Evolutionary conservation across 2,329 filamentous ascomycete species (phyloP), one percentile per base, ranked within the genome.

Genomic region (Acrodontium crateriforme): DNA sequence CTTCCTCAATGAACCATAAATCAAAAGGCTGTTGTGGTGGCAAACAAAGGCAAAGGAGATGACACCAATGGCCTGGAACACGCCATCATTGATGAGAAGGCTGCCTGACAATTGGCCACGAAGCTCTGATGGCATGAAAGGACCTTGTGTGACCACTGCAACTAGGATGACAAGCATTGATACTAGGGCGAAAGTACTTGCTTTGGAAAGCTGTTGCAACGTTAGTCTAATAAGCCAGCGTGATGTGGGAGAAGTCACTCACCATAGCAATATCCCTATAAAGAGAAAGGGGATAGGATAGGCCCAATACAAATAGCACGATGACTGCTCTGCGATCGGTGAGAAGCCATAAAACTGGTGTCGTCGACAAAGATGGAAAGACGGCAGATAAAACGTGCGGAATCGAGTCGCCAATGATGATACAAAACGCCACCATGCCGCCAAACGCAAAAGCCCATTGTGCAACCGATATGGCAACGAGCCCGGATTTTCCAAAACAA

Each of bases 361-460:
- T 73, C 16, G 74, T 63, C 20, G 62, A 58, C 34, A 95, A 52
- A 3, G 70, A 71, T 0, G 89, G 85, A 61, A 87, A 93, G 4
- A 94, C 55, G 4, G 85, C 82, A 25, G 66, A 60, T 46, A 95
- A 55, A 25, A 98, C 89, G 52, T 85, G 82, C 3, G 89, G 89
- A 49, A 98, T 94, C 1, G 82, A 85, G 54, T 98, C 89, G 34
- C 89, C 89, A 7, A 98, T 80, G 47, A 98, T 94, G 46, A 98
- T 84, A 41, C 85, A 89, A 55, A 95, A 98, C 9, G 89, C 89
- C 31, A 98, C 74, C 89, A 98, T 98, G 39, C 89, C 89, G 31
- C 89, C 89, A 62, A 95, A 98, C 3, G 89, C 89, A 65, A 98
- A 98, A 16, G 83, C 78, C 87, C 87, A 98, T 61, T 98, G 89